Evolutionary conservation across 2,329 filamentous ascomycete species (phyloP).

Genomic region (Colletotrichum somersetense): DNA sequence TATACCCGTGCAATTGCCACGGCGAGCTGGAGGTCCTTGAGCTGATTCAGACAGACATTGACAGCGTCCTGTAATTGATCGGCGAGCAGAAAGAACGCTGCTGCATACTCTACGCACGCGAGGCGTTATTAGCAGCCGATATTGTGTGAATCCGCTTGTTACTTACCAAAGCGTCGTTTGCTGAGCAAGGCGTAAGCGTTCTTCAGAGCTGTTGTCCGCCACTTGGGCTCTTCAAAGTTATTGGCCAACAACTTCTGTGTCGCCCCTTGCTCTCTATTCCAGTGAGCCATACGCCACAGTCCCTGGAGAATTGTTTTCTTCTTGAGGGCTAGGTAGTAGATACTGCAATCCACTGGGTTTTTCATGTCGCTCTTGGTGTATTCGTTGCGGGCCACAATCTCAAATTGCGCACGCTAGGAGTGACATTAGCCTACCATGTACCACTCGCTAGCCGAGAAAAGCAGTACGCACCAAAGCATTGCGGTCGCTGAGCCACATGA

Average conservation of each 20-base stretch:
- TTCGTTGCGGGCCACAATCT: slow-evolving; percentile 91
- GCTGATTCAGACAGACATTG: slow-evolving; percentile 86
- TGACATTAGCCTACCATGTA: neutral
- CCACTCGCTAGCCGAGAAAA: neutral
- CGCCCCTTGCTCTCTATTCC: slow-evolving; percentile 86
- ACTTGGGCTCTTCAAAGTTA: slow-evolving; percentile 88
- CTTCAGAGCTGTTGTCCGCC: slow-evolving; percentile 91
- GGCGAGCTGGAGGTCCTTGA: slow-evolving; percentile 90
- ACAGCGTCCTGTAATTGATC: slow-evolving; percentile 88
- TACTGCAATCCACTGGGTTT: slow-evolving; percentile 89
- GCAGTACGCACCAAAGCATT: slow-evolving; percentile 75
- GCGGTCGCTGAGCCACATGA: slow-evolving; percentile 91
- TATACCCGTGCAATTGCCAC: slow-evolving; percentile 90
- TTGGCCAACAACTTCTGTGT: slow-evolving; percentile 88
- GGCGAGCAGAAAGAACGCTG: slow-evolving; percentile 93
- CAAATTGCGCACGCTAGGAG: slow-evolving; percentile 79
- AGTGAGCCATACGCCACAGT: slow-evolving; percentile 93
- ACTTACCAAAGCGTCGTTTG: slow-evolving; percentile 83
- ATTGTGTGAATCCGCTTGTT: neutral
- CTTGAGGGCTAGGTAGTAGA: slow-evolving; percentile 90
- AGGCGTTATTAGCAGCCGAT: slow-evolving; percentile 55
- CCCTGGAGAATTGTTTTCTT: slow-evolving; percentile 94
- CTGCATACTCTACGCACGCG: slow-evolving; percentile 82
- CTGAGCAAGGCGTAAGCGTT: slow-evolving; percentile 97
- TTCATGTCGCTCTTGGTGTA: slow-evolving; percentile 90